phyloP scores from a whole-genome alignment of 306 rosid genomes.

The Cercis canadensis region DNA sequence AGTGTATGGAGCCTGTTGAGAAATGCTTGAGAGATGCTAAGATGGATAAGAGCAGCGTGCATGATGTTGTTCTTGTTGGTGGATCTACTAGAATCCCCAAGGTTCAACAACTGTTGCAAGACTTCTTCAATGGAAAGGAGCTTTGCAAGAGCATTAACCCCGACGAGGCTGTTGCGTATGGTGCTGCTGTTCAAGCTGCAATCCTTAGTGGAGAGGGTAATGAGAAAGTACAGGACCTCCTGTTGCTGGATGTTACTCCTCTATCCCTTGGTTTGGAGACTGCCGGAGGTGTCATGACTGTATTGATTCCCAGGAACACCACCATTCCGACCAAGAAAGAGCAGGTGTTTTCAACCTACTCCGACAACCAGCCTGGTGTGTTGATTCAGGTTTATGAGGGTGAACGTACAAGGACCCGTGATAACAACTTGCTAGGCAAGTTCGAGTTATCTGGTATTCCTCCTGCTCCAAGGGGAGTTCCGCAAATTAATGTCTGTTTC shows the following conservation, averaged over 20 bases:
- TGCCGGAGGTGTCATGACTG: slow-evolving; percentile 65
- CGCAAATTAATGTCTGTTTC: slow-evolving; percentile 58
- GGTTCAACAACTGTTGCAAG: slow-evolving; percentile 62
- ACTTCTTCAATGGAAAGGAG: slow-evolving; percentile 62
- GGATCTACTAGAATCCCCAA: slow-evolving; percentile 64
- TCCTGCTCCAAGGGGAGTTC: slow-evolving; percentile 65
- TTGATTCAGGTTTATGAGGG: slow-evolving; percentile 65
- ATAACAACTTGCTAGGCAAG: slow-evolving; percentile 61
- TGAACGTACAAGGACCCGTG: slow-evolving; percentile 60
- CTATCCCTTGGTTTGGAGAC: slow-evolving; percentile 61
- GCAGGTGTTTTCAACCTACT: slow-evolving; percentile 63
- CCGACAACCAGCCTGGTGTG: slow-evolving; percentile 65
- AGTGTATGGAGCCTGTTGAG: slow-evolving; percentile 60
- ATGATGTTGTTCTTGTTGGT: slow-evolving; percentile 66
- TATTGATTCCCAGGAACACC: slow-evolving; percentile 63
- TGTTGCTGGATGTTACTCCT: slow-evolving; percentile 62
- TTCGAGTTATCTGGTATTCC: slow-evolving; percentile 63
- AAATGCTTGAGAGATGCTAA: slow-evolving; percentile 61
- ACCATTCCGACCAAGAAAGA: slow-evolving; percentile 67
- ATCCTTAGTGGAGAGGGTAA: slow-evolving; percentile 64
- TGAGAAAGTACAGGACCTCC: slow-evolving; percentile 60
- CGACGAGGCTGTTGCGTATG: slow-evolving; percentile 65
- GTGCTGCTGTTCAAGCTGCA: slow-evolving; percentile 70
- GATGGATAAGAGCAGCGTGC: slow-evolving; percentile 59
- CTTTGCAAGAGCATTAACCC: slow-evolving; percentile 66